These are phyloP conservation scores for Coriaria nepalensis DNA, from an alignment of 306 rosid genomes.

Conservation along the genomic window DNA sequence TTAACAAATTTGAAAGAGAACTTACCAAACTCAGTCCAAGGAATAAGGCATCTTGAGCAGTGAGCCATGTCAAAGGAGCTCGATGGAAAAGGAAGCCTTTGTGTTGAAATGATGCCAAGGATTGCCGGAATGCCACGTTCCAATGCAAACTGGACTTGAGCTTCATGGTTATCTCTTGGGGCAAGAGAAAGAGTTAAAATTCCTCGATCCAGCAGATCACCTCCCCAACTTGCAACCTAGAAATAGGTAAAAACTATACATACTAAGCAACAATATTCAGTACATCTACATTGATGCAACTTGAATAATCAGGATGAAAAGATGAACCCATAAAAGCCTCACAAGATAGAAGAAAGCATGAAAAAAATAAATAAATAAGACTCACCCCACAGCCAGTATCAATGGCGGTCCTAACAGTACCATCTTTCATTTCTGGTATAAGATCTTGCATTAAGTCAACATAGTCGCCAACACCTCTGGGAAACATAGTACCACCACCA, in stretches of 20 bases:
- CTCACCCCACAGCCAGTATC: conserved; percentile 99
- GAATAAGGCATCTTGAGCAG: conserved; percentile 98
- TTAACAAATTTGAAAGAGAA: conserved; percentile 3
- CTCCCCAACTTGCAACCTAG: conserved; percentile 99
- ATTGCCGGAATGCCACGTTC: conserved; percentile 98
- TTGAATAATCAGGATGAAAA: too few species aligned
- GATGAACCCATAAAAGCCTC: background rate
- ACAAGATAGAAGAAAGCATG: background rate
- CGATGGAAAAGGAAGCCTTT: conserved; percentile 91
- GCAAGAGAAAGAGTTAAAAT: conserved; percentile 84
- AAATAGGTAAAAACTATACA: conserved; percentile 8
- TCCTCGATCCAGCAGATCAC: conserved; percentile 89
- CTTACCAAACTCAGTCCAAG: conserved; percentile 98
- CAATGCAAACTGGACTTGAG: conserved; percentile 96
- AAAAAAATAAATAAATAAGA: conserved; percentile 6
- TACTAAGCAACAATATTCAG: conserved; percentile 8
- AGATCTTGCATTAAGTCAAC: conserved; percentile 83
- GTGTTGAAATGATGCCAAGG: conserved; percentile 94
- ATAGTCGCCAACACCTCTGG: conserved; percentile 82
- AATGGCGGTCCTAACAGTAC: conserved; percentile 82
- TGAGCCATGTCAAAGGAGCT: conserved; percentile 97
- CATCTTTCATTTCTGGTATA: conserved; percentile 90
- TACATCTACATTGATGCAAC: too few species aligned
- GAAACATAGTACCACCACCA: conserved; percentile 99
- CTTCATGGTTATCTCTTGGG: conserved; percentile 99